These are phyloP conservation scores for Colletotrichum sp. DNA, from an alignment of 2,329 filamentous ascomycete genomes.

Conservation along the genomic window DNA sequence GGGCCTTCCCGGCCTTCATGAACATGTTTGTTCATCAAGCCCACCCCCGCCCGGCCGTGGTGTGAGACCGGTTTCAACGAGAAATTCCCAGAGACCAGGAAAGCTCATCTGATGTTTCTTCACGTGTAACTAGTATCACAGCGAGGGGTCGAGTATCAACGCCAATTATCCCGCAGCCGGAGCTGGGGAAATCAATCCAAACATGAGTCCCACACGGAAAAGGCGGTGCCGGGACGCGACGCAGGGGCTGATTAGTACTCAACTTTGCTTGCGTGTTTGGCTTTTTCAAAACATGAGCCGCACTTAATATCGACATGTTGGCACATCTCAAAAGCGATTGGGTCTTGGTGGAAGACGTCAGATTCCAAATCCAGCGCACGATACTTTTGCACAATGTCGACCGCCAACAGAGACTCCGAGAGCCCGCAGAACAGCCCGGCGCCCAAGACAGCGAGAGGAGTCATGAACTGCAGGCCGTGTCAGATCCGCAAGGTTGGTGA, in stretches of 20 bases:
- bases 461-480: conserved; percentile 18
- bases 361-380: not conserved
- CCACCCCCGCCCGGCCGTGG: not conserved
- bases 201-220: conserved; percentile 12
- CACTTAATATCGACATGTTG: conserved; percentile 8
- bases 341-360: not conserved
- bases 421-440: conserved; percentile 9
- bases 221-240: not conserved
- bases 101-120: conserved; percentile 14
- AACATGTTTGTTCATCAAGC: conserved; percentile 13
- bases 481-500: conserved; percentile 7
- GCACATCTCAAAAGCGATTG: not conserved
- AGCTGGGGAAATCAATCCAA: not conserved
- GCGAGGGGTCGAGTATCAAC: conserved; percentile 11
- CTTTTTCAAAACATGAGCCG: not conserved
- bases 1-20: not conserved
- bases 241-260: not conserved
- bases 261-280: not conserved
- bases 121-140: conserved; percentile 11
- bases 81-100: not conserved
- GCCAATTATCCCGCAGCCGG: not conserved
- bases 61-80: conserved; percentile 13
- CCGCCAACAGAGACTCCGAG: not conserved
- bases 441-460: not conserved
- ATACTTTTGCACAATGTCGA: conserved; percentile 1